Evolutionary conservation across 2,329 filamentous ascomycete genomes (phyloP), one percentile per base, ranked within the genome.

Genomic region (Fusarium buharicum): DNA sequence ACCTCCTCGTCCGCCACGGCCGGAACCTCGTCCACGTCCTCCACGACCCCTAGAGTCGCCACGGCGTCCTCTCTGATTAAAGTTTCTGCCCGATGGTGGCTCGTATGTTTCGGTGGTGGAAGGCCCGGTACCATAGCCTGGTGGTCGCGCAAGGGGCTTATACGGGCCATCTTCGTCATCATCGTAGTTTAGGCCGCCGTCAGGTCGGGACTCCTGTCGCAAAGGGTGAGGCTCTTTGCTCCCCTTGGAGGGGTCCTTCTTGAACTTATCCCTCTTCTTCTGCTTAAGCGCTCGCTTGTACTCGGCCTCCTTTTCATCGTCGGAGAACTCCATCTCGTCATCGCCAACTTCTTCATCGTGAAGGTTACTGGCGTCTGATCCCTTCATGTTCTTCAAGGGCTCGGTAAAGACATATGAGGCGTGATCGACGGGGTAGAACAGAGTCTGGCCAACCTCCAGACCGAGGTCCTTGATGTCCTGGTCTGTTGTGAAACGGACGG

Each of bases 251-350:
- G 75, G 77, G 59, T 75, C 81, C 48, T 76, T 78, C 59, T 79
- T 80, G 70, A 70, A 75, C 58, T 74, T 76, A 27, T 80, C 80
- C 71, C 81, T 85, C 69, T 84, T 86, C 76, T 89, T 89, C 62
- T 87, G 83, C 76, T 93, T 93, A 48, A 86, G 69, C 57, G 84
- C 83, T 53, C 85, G 80, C 78, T 90, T 96, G 73, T 92, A 87
- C 68, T 93, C 91, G 8, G 90, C 90, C 76, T 99, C 95, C 67
- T 91, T 90, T 77, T 99, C 95, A 70, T 99, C 95, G 67, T 99
- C 95, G 0, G 94, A 97, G 74, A 98, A 98, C 73, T 98, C 95
- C 68, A 92, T 85, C 73, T 98, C 94, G 33, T 96, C 91, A 28
- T 90, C 89, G 14, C 79, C 87, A 8, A 93, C 84, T 77, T 98